Base-by-base conservation (phyloP, 257 asterid species). In the Hygrophila difformis region DNA sequence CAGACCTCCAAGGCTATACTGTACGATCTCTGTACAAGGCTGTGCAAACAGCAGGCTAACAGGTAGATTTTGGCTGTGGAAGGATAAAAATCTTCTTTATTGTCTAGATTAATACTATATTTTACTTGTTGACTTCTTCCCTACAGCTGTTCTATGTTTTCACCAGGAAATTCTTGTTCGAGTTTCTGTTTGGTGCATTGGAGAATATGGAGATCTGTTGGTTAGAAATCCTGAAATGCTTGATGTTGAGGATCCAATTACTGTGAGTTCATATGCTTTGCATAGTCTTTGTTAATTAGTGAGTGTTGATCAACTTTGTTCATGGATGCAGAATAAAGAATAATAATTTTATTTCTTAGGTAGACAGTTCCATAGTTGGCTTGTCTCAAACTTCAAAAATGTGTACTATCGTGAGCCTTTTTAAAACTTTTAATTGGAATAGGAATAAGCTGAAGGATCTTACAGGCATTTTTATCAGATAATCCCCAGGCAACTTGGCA, bases 131-230 rank as follows among this genome's bases (percentile, higher is more conserved):
- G n/a, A 26, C 31, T 26, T 26, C 8, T 26, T 3, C 4, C 8
- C 4, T 26, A 26, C 4, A 20, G 41, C 42, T 46, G 39, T 42
- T 28, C 51, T 53, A 48, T 67, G 28, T 56, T 44, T 72, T 57
- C 37, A 29, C 47, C 57, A 86, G 97, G 95, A 86, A 81, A 73
- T 75, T 61, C 99, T 91, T 53, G 83, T 78, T 61, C 89, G 91
- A 62, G 97, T 86, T 74, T 87, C 89, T 18, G 89, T 91, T 57
- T 91, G 99, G 99, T 91, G 97, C 75, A 72, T 91, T 34, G 99
- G 99, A 58, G 99, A 91, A 77, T 91, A 82, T 67, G 99, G 97
- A 36, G 99, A 91, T 47, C 58, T 91, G 84, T 70, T 91, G 72
- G 79, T 86, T 47, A 47, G 64, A 60, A 81, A 76, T 54, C 56